These are phyloP conservation scores for Erigeron canadensis DNA, from an alignment of 129 eudicot species.

Conservation along the genomic window DNA sequence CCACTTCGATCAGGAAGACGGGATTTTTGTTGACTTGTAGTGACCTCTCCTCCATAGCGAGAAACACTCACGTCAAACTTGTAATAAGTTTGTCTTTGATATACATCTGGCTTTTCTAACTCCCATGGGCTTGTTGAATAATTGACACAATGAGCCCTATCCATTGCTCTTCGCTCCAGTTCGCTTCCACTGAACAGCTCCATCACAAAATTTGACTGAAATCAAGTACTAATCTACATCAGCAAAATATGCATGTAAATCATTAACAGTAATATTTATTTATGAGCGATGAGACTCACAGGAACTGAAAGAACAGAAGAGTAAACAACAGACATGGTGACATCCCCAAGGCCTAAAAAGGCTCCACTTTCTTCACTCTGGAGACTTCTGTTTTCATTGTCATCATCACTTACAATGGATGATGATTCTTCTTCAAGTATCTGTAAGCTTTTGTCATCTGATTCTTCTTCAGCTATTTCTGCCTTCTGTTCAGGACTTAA, in stretches of 20 bases:
- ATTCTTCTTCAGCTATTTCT: slow-evolving; percentile 73
- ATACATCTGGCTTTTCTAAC: slow-evolving; percentile 71
- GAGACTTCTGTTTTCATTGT: slow-evolving; percentile 54
- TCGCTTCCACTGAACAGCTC: slow-evolving; percentile 83
- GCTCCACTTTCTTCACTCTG: slow-evolving; percentile 86
- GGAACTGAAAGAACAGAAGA: slow-evolving; percentile 78
- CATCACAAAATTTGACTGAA: slow-evolving; percentile 79
- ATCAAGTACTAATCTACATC: slow-evolving; percentile 15
- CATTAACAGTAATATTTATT: background rate
- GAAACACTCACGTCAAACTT: slow-evolving; percentile 71
- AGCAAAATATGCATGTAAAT: background rate
- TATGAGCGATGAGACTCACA: slow-evolving; percentile 43
- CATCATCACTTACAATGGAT: slow-evolving; percentile 55
- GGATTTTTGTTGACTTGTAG: slow-evolving; percentile 85
- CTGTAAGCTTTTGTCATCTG: slow-evolving; percentile 52
- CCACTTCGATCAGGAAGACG: slow-evolving; percentile 68
- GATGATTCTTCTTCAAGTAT: slow-evolving; percentile 64
- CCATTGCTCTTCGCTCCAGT: slow-evolving; percentile 76
- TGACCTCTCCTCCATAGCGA: slow-evolving; percentile 89
- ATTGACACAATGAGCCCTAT: slow-evolving; percentile 81
- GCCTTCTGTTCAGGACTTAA: slow-evolving; percentile 94
- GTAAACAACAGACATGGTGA: slow-evolving; percentile 68
- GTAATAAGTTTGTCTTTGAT: slow-evolving; percentile 81
- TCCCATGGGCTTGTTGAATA: slow-evolving; percentile 93
- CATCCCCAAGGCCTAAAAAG: slow-evolving; percentile 70